Evolutionary conservation across 1,284 basidiomycete species (phyloP).

Genomic region (Cryptococcus sp.): DNA sequence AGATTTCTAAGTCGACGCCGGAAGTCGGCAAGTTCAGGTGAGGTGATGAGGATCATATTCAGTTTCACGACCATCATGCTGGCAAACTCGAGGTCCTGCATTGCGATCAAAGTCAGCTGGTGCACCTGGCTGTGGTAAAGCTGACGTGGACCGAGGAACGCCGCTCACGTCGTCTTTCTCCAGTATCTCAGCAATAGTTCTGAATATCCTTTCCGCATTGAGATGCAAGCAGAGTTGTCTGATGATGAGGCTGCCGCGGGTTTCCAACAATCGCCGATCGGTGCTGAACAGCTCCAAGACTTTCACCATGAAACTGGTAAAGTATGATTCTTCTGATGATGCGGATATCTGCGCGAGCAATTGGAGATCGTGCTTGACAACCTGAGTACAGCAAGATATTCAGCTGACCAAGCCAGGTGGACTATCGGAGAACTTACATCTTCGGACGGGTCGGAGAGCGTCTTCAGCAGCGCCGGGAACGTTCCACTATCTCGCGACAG

Average conservation of each 20-base stretch:
- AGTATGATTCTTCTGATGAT: constrained; percentile 91
- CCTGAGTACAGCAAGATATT: constrained; percentile 55
- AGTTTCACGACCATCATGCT: constrained; percentile 97
- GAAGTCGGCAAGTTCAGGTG: constrained; percentile 92
- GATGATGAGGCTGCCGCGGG: constrained; percentile 92
- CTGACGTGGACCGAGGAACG: too few species aligned
- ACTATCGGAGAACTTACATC: constrained; percentile 60
- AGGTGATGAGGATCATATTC: constrained; percentile 94
- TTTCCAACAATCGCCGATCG: constrained; percentile 85
- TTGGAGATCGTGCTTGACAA: constrained; percentile 94
- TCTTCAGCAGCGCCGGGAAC: constrained; percentile 92
- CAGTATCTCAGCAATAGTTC: constrained; percentile 92
- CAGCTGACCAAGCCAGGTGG: constrained; percentile 2
- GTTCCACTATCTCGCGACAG: constrained; percentile 95
- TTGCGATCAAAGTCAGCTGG: background rate
- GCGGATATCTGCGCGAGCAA: constrained; percentile 92
- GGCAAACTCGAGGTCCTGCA: constrained; percentile 90
- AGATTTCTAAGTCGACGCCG: constrained; percentile 87
- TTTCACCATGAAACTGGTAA: constrained; percentile 93
- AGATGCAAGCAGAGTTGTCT: constrained; percentile 91
- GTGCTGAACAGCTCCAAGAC: constrained; percentile 93
- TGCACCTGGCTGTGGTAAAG: too few species aligned
- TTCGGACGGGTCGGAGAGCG: constrained; percentile 93
- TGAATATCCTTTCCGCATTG: constrained; percentile 93
- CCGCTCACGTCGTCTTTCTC: constrained; percentile 89